A percentile compares a stretch with the other conserved stretches of the same genome.
Evolutionary conservation across 2,329 filamentous ascomycete genomes (phyloP).

Genomic region (Cladosporium sp.): DNA sequence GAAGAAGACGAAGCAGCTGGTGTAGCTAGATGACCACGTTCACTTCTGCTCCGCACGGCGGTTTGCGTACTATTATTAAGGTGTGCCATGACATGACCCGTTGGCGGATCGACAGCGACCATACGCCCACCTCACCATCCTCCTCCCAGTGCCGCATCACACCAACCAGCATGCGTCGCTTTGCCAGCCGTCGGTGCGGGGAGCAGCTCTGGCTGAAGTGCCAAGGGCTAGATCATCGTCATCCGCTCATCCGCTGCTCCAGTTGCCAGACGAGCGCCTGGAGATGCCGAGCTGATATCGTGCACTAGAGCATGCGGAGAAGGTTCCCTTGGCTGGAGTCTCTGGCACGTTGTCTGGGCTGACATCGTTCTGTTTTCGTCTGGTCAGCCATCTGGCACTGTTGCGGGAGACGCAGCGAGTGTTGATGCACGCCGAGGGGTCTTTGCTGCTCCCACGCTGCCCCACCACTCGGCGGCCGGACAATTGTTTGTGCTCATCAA

Average conservation of each 20-base stretch:
- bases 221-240: conserved; percentile 8
- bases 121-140: neutral
- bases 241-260: conserved; percentile 5
- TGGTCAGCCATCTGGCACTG: neutral
- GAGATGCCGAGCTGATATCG: neutral
- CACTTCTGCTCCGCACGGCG: neutral
- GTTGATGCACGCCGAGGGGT: neutral
- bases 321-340: neutral
- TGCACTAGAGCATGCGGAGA: conserved; percentile 7
- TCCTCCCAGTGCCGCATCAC: neutral
- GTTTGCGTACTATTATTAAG: neutral
- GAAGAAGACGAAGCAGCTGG: neutral
- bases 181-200: conserved; percentile 4
- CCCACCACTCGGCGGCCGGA: conserved; percentile 1
- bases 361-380: neutral
- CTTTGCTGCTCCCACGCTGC: neutral
- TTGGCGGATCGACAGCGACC: neutral
- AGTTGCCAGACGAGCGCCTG: neutral
- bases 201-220: conserved; percentile 5
- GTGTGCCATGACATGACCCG: neutral
- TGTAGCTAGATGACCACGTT: neutral
- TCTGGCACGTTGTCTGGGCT: conserved; percentile 6
- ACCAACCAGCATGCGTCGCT: neutral
- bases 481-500: conserved; percentile 4
- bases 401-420: neutral